A percentile compares a stretch with the other conserved stretches of the same genome.
These are phyloP conservation scores for Ascochyta rabiei DNA, from an alignment of 2,329 filamentous ascomycete species.

Conservation along the genomic window DNA sequence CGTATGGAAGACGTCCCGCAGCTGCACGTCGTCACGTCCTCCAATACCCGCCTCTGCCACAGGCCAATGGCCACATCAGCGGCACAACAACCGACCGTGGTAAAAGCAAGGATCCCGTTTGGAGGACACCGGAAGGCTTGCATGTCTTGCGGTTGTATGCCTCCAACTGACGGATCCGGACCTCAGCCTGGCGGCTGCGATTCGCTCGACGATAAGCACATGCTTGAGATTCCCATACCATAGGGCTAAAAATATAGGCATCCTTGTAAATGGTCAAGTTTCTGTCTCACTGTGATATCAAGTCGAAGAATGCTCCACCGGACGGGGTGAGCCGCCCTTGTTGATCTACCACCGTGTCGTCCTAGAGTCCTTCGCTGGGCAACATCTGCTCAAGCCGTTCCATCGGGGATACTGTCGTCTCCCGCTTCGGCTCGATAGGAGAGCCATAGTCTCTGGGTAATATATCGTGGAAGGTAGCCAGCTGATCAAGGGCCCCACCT, in stretches of 20 bases:
- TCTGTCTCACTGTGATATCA: conserved; percentile 9
- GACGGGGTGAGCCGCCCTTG: conserved; percentile 21
- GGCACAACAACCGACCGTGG: conserved; percentile 1
- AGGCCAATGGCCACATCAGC: conserved; percentile 12
- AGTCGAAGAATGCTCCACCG: conserved; percentile 15
- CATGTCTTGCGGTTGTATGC: conserved; percentile 10
- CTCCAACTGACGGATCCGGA: conserved; percentile 11
- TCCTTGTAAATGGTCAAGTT: not conserved
- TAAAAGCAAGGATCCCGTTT: conserved; percentile 4
- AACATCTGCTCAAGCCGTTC: not conserved
- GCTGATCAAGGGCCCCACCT: conserved; percentile 4
- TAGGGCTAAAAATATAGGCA: not conserved
- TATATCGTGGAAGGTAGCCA: not conserved
- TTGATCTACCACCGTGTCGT: conserved; percentile 14
- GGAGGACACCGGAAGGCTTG: conserved; percentile 24
- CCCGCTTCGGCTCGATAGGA: not conserved
- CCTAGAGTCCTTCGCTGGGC: conserved; percentile 11
- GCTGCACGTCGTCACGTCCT: conserved; percentile 19
- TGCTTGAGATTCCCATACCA: not conserved
- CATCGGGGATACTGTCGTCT: not conserved
- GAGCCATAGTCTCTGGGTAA: not conserved
- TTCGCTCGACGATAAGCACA: not conserved
- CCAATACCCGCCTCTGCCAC: not conserved
- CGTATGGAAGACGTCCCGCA: not conserved
- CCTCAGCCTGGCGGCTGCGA: conserved; percentile 19